Evolutionary conservation across 2,329 filamentous ascomycete species (phyloP).

Genomic region (Phialophora verrucosa): DNA sequence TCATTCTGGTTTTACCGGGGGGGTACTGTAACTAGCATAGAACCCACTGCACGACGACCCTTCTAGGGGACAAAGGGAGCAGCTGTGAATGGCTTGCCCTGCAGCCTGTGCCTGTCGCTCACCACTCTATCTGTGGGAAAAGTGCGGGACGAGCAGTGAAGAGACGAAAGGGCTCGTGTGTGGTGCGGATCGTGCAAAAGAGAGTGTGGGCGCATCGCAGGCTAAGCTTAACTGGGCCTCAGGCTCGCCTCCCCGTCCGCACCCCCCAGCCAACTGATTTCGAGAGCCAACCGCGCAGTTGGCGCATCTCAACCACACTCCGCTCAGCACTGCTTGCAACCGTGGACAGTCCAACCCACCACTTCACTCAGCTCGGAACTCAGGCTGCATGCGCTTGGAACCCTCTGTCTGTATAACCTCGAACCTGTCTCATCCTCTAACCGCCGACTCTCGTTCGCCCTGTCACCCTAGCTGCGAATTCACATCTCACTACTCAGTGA

Average conservation of each 20-base stretch:
- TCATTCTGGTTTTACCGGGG: not conserved
- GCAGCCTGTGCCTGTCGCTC: constrained; percentile 9
- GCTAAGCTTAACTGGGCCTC: constrained; percentile 8
- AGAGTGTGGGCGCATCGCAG: not conserved
- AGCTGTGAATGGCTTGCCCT: not conserved
- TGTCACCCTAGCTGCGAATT: constrained; percentile 14
- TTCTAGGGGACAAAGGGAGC: not conserved
- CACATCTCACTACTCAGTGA: constrained; percentile 13
- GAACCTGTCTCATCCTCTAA: constrained; percentile 18
- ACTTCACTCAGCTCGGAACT: not conserved
- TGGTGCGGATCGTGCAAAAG: not conserved
- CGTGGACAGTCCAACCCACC: constrained; percentile 5
- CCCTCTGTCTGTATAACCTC: constrained; percentile 23
- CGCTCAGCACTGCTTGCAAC: constrained; percentile 8
- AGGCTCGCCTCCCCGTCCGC: not conserved
- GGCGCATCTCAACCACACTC: constrained; percentile 16
- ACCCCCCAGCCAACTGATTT: constrained; percentile 20
- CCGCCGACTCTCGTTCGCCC: constrained; percentile 16
- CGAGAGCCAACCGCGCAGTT: constrained; percentile 9
- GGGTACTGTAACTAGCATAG: not conserved
- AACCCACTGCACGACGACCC: not conserved
- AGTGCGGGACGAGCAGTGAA: constrained; percentile 10
- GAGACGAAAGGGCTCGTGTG: not conserved
- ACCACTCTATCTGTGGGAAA: not conserved
- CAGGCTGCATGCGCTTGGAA: constrained; percentile 5